phyloP scores from a whole-genome alignment of 768 basidiomycete species.

The Auriscalpium vulgare region DNA sequence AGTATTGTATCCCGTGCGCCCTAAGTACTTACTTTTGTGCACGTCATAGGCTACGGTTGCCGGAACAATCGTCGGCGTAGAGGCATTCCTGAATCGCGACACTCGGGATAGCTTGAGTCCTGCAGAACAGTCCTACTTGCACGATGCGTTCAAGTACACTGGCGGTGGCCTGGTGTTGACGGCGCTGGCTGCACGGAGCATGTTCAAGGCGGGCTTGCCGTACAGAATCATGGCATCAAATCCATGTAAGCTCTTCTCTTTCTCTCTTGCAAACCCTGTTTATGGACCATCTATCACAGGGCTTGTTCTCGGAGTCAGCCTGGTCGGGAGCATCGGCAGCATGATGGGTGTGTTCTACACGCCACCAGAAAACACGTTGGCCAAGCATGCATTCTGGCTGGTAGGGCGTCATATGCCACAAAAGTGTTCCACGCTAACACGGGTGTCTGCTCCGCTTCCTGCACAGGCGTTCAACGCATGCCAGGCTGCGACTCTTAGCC shows the following conservation, averaged over 20 bases:
- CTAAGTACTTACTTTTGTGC: neutral
- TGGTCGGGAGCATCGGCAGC: slow-evolving; percentile 70
- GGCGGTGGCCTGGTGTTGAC: slow-evolving; percentile 73
- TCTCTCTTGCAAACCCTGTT: neutral
- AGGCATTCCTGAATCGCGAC: slow-evolving; percentile 69
- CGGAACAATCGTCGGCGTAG: slow-evolving; percentile 54
- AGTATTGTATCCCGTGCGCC: neutral
- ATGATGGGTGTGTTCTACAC: slow-evolving; percentile 84
- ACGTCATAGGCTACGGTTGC: slow-evolving; percentile 56
- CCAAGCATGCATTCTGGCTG: slow-evolving; percentile 79
- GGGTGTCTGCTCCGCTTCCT: slow-evolving; percentile 2
- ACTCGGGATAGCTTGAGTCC: slow-evolving; percentile 59
- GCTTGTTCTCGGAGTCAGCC: slow-evolving; percentile 76
- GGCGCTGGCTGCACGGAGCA: slow-evolving; percentile 67
- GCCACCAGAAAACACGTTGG: slow-evolving; percentile 63
- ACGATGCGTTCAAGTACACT: slow-evolving; percentile 78
- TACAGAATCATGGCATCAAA: slow-evolving; percentile 77
- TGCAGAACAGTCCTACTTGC: slow-evolving; percentile 60
- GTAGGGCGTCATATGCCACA: slow-evolving; percentile 30
- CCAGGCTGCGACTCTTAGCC: slow-evolving; percentile 81
- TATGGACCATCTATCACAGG: slow-evolving; percentile 29
- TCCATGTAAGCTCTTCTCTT: slow-evolving; percentile 46
- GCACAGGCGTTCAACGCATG: slow-evolving; percentile 73
- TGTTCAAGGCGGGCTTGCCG: slow-evolving; percentile 54
- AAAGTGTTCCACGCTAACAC: neutral